These are phyloP conservation scores for Combretum micranthum DNA, from an alignment of 345 rosid species.

Conservation along the genomic window DNA sequence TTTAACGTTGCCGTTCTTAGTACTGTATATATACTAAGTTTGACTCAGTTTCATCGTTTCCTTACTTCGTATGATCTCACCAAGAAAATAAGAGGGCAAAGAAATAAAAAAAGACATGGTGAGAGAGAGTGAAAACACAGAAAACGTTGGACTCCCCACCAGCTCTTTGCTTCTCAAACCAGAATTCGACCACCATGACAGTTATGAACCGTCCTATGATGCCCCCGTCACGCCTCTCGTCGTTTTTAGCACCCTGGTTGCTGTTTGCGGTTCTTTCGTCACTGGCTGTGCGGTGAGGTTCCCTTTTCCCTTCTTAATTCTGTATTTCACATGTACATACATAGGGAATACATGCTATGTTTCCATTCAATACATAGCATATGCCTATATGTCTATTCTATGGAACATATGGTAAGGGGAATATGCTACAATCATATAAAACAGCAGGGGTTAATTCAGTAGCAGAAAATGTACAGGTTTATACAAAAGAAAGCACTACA, in stretches of 20 bases:
- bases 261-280: conserved; percentile 25
- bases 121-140: not conserved
- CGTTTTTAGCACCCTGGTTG: conserved; percentile 42
- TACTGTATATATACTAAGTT: no score
- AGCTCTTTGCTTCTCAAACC: conserved; percentile 5
- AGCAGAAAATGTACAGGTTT: no score
- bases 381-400: no score
- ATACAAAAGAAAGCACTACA: no score
- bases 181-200: not conserved
- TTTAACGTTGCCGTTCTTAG: no score
- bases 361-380: not conserved
- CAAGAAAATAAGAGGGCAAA: no score
- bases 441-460: no score
- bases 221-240: conserved; percentile 23
- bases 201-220: not conserved
- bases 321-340: not conserved
- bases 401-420: no score
- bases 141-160: conserved; percentile 2
- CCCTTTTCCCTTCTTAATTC: not conserved
- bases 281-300: conserved; percentile 32
- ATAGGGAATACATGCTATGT: not conserved
- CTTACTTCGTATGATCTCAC: no score
- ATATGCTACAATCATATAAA: no score
- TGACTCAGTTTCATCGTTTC: no score
- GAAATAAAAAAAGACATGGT: no score